A percentile compares a stretch with the other conserved stretches of the same genome.
phyloP scores from a whole-genome alignment of 1,284 basidiomycete genomes.

The Naganishia sp. region DNA sequence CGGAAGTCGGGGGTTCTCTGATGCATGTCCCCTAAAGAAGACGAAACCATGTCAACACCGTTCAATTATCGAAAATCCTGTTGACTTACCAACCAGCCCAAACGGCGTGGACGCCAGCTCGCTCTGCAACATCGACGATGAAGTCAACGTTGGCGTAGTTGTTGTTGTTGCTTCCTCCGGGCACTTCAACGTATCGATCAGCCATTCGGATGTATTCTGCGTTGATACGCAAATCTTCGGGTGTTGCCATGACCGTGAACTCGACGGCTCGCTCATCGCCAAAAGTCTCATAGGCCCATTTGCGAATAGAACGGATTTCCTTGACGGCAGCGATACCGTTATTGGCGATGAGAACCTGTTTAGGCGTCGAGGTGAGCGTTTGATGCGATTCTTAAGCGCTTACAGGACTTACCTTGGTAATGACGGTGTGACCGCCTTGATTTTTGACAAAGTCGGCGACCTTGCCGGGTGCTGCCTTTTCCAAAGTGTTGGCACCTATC shows the following conservation, averaged over 20 bases:
- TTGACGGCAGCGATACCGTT: conserved; percentile 99
- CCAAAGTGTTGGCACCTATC: conserved; percentile 86
- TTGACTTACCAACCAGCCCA: conserved; percentile 89
- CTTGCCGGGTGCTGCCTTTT: conserved; percentile 73
- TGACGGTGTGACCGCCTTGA: conserved; percentile 95
- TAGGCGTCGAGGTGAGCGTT: neutral
- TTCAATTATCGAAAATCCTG: neutral
- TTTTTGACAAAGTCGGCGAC: conserved; percentile 89
- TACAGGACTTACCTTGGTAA: conserved; percentile 78
- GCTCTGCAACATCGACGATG: conserved; percentile 97
- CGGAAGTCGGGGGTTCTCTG: conserved; percentile 97
- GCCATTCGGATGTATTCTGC: conserved; percentile 99
- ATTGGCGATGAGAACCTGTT: conserved; percentile 90
- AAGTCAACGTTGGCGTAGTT: conserved; percentile 99
- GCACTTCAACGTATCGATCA: conserved; percentile 97
- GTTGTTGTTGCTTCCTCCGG: conserved; percentile 98
- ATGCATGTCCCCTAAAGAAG: conserved; percentile 77
- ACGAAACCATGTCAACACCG: conserved; percentile 1
- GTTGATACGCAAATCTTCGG: conserved; percentile 93
- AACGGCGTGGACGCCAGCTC: conserved; percentile 95
- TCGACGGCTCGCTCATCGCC: conserved; percentile 94
- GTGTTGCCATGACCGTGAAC: conserved; percentile 99
- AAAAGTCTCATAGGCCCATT: conserved; percentile 99
- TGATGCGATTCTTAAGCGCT: conserved; percentile 5
- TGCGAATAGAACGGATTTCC: conserved; percentile 96